Base-by-base conservation (phyloP, 306 rosid species). In the Bauhinia variegata region DNA sequence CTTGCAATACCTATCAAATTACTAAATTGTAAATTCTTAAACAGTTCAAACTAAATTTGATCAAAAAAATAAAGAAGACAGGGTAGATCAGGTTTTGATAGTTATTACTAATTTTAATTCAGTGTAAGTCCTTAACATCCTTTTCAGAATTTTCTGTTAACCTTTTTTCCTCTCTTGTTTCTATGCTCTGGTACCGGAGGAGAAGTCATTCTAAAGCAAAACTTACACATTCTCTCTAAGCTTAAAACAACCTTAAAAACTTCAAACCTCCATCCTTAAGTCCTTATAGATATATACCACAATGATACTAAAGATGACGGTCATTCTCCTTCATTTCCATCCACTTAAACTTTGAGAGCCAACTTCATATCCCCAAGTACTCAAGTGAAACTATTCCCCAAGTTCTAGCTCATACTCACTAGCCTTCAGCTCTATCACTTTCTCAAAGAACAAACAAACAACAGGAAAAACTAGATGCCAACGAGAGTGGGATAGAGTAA, bases 1-100 rank as follows among this genome's bases (percentile, higher is more conserved):
- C 72, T 83, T 73, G 87, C 85, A 90, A 66, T 14, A 90, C 89
- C 99, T 95, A 62, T 60, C 8, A 15, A 79, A 72, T 63, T 56
- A 76, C 32, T 36, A 0, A 18, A 71, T 70, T 50, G 28, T 36
- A 0, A 18, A 71, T 70, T 50, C 55, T 32, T 49, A 50, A 58
- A 5, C 16, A 63, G 30, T 32, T 34, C 63, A 66, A 76, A 14
- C 17, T 34, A 68, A 54, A 16, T 11, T 16, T 9, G 17, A 36
- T 36, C 8, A 50, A 65, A 5, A 11, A 36, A 11, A 15, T 10
- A 16, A 33, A 49, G 17, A 4, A 46, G 47, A 42, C 33, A 71
- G 11, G 7, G 23, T 34, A 34, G n/a, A n/a, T n/a, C n/a, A n/a
- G n/a, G n/a, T n/a, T n/a, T n/a, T n/a, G n/a, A n/a, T n/a, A n/a